Evolutionary conservation across 108 stramenopile species (phyloP).

Genomic region (Discostella stelligeroides): DNA sequence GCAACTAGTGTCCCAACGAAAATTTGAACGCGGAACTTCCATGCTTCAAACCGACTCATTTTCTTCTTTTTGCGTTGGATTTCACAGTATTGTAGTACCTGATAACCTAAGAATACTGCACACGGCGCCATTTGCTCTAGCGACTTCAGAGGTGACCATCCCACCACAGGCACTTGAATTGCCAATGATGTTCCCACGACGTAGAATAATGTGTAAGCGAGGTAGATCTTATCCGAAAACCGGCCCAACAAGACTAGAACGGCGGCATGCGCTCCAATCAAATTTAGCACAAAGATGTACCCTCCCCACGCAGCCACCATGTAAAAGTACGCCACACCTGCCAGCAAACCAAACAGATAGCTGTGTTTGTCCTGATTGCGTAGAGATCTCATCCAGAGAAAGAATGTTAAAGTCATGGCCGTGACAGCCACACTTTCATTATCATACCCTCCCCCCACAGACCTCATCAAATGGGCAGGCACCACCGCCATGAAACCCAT

Average conservation of each 20-base stretch:
- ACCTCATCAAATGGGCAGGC: slow-evolving; percentile 82
- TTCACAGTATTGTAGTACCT: slow-evolving; percentile 66
- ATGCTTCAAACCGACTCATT: slow-evolving; percentile 33
- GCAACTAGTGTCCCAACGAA: slow-evolving; percentile 41
- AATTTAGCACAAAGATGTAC: slow-evolving; percentile 98
- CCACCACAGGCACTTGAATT: slow-evolving; percentile 91
- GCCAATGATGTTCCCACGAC: slow-evolving; percentile 90
- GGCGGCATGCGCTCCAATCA: slow-evolving; percentile 91
- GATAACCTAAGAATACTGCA: slow-evolving; percentile 75
- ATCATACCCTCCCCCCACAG: slow-evolving; percentile 97
- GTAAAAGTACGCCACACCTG: slow-evolving; percentile 89
- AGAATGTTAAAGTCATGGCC: slow-evolving; percentile 92
- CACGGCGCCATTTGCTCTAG: slow-evolving; percentile 88
- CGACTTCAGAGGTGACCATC: slow-evolving; percentile 78
- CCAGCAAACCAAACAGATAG: slow-evolving; percentile 58
- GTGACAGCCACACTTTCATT: slow-evolving; percentile 96
- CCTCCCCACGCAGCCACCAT: slow-evolving; percentile 99
- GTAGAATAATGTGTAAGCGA: slow-evolving; percentile 92
- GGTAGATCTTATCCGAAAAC: slow-evolving; percentile 78
- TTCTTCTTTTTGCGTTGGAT: slow-evolving; percentile 51
- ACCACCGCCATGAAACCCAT: slow-evolving; percentile 80
- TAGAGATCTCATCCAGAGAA: slow-evolving; percentile 78
- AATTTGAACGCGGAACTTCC: slow-evolving; percentile 66
- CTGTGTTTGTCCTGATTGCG: slow-evolving; percentile 39
- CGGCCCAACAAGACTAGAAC: slow-evolving; percentile 78